Evolutionary conservation across 2,329 filamentous ascomycete genomes (phyloP), one percentile per base, ranked within the genome.

Genomic region (Trichoderma semiorbis): DNA sequence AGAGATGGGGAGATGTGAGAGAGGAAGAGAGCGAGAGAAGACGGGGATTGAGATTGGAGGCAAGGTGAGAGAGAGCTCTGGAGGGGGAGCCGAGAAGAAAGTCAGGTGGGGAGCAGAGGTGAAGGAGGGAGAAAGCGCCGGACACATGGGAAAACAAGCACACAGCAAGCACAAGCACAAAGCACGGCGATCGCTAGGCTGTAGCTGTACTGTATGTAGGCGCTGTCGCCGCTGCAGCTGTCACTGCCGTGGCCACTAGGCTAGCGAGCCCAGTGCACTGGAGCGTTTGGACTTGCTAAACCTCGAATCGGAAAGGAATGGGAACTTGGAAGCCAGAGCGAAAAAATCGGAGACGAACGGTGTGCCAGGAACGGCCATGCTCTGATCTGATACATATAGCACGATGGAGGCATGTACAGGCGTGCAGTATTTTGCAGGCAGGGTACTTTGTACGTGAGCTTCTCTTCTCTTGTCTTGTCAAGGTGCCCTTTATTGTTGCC

Each of bases 1-100:
- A 79, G 75, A 77, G 72, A 73, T 73, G 34, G 72, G 47, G 73
- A 74, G 74, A 73, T 76, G 72, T 73, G 72, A 72, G 69, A 73
- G 72, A 62, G 75, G 75, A 77, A 79, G 75, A 77, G 69, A 73
- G 71, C 58, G 55, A 73, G 64, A 73, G 16, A 47, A 73, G 24
- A 60, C n/a, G 53, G 55, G 55, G 39, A 62, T 69, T 62, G 67
- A 62, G 67, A 69, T 28, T 57, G 47, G 64, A 63, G 68, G 34
- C 21, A 58, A 75, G 72, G 75, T 74, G 75, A 78, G 71, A 73
- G 74, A 65, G 68, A 65, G 43, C 62, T 64, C 32, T 57, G 68
- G 68, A 70, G 68, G 68, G 62, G 61, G 62, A 55, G 69, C 58
- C 66, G 68, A 65, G 69, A 18, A 65, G 70, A 74, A 71, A 63